Base-by-base conservation (phyloP, 2,329 filamentous ascomycete genomes). In the Nemania bipapillata region DNA sequence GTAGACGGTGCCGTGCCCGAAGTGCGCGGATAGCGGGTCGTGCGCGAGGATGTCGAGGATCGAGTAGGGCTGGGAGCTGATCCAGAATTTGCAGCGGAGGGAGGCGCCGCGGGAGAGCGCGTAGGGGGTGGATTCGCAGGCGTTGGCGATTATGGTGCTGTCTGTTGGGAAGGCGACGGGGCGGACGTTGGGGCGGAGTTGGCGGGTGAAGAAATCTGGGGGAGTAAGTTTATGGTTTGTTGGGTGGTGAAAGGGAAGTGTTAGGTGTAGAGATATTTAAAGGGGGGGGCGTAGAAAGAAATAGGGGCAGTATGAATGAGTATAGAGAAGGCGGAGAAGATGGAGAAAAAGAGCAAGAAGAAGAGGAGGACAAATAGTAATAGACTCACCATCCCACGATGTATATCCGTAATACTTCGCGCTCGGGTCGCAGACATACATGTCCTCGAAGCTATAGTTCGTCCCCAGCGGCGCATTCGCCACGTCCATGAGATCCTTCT, bases 21-120 rank as follows among this genome's bases (percentile, higher is more conserved):
- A 90, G 2, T 84, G 76, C 9, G 82, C 79, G 1, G 83, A 77
- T 0, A 79, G 66, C 55, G 74, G 70, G 66, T 88, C 84, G 69
- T 85, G 79, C 2, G 78, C 82, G 2, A 90, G 80, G 83, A 87
- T 87, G 71, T 87, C 83, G 0, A 79, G 73, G 2, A 87, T 73
- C 0, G 85, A 87, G 77, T 89, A 90, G 0, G 86, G 85, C 76
- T 89, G 86, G 4, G 81, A 81, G 73, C 89, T 90, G 69, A 88
- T 80, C 86, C 87, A 90, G 80, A 89, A 90, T 2, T 77, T 76
- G 73, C 87, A 86, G 22, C 83, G 82, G 1, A 82, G 77, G 57
- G 83, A 80, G 24, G 85, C 82, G 30, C 82, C 71, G 2, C 76
- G 77, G 2, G 64, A 63, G 2, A 78, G 65, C 69, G 80, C 80